Evolutionary conservation across 208 protist species (phyloP), one percentile per base, ranked within the genome.

Genomic region (Tritrichomonas musculus): DNA sequence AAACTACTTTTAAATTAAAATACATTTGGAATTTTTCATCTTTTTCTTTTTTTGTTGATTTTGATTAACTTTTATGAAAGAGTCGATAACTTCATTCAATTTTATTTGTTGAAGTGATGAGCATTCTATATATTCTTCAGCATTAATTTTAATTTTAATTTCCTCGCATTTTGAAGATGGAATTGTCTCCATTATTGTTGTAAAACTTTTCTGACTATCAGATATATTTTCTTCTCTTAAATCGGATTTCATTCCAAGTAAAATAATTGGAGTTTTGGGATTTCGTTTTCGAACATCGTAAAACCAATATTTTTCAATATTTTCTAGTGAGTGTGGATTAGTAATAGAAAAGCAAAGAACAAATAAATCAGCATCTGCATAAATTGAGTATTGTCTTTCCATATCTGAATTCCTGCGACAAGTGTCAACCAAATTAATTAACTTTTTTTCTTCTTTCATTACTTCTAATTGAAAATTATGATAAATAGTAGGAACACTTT

Each of bases 341-440:
- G 95, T 93, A 92, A 97, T 84, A 17, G 93, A 95, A 94, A 97
- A 97, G 82, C 95, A 96, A 25, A 97, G 92, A 33, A 97, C 75
- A 53, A 97, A 97, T 25, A 96, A 95, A 92, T 97, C 96, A 69
- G 96, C 97, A 13, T 97, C 47, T 57, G 69, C 65, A 75, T 94
- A 94, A n/a, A n/a, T n/a, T n/a, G n/a, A n/a, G n/a, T n/a, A n/a
- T n/a, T n/a, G n/a, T n/a, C n/a, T n/a, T n/a, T n/a, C n/a, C n/a
- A n/a, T n/a, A n/a, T n/a, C n/a, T n/a, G n/a, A n/a, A n/a, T n/a
- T n/a, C n/a, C n/a, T n/a, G n/a, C n/a, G n/a, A n/a, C n/a, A n/a
- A n/a, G n/a, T n/a, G n/a, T n/a, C n/a, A n/a, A n/a, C n/a, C n/a
- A n/a, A n/a, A n/a, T n/a, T n/a, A n/a, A n/a, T n/a, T n/a, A n/a